Evolutionary conservation across 1,139 yeast species (phyloP).

Genomic region (Yamadazyma siamensis): DNA sequence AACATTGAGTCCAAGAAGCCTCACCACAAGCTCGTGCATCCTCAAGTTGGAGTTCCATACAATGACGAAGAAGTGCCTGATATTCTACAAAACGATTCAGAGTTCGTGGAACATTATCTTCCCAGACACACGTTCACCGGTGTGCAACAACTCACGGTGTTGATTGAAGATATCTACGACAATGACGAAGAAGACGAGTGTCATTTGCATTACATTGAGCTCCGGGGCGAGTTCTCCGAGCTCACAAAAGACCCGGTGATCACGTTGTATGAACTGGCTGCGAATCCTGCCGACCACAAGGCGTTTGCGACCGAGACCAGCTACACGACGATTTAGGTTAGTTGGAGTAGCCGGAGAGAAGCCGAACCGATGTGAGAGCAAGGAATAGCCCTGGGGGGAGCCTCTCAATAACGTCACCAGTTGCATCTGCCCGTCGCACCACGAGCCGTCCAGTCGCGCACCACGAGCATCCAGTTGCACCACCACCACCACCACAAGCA

Average conservation of each 20-base stretch:
- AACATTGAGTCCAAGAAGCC: slow-evolving; percentile 51
- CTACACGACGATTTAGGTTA: not conserved
- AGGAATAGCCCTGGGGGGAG: too few relatives aligned
- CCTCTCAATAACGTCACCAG: too few relatives aligned
- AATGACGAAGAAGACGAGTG: slow-evolving; percentile 56
- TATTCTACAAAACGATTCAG: slow-evolving; percentile 31
- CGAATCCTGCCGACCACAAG: slow-evolving; percentile 88
- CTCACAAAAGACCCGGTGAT: slow-evolving; percentile 65
- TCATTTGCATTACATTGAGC: slow-evolving; percentile 66
- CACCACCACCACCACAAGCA: too few relatives aligned
- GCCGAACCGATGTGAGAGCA: too few relatives aligned
- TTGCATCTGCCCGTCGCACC: too few relatives aligned
- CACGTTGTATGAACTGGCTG: slow-evolving; percentile 82
- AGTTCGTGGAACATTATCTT: slow-evolving; percentile 78
- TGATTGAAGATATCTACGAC: slow-evolving; percentile 65
- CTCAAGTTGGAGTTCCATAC: slow-evolving; percentile 49
- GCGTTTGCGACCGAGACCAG: slow-evolving; percentile 9
- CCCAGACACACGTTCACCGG: slow-evolving; percentile 77
- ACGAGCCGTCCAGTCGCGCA: too few relatives aligned
- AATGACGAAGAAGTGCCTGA: slow-evolving; percentile 37
- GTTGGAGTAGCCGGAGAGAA: too few relatives aligned
- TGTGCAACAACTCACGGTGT: slow-evolving; percentile 63
- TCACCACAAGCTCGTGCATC: slow-evolving; percentile 57
- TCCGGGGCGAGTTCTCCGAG: slow-evolving; percentile 76
- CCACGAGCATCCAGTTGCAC: too few relatives aligned